These are phyloP conservation scores for Fusarium sp. DNA, from an alignment of 2,329 filamentous ascomycete genomes.

Conservation along the genomic window DNA sequence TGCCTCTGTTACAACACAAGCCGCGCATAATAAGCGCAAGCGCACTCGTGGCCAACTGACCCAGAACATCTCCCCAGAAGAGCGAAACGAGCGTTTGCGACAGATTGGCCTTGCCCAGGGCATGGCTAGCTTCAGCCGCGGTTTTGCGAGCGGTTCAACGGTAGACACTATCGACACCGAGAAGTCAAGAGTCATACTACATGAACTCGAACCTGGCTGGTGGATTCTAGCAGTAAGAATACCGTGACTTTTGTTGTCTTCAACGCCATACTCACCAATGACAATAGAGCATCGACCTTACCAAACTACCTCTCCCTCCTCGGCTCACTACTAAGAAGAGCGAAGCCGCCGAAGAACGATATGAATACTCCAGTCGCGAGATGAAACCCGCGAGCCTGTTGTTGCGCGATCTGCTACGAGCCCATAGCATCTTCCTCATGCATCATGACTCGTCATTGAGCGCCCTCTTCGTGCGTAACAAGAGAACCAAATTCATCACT, in stretches of 20 bases:
- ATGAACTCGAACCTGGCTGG: conserved; percentile 91
- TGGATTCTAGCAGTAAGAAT: conserved; percentile 89
- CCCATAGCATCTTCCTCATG: conserved; percentile 84
- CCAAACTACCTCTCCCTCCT: conserved; percentile 71
- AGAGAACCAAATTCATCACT: conserved; percentile 74
- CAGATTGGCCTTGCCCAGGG: conserved; percentile 97
- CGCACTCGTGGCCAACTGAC: conserved; percentile 54
- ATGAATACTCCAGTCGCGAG: conserved; percentile 90
- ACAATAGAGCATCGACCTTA: conserved; percentile 73
- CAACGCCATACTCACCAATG: conserved; percentile 1
- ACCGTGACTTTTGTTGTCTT: background rate
- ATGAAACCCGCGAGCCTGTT: conserved; percentile 84
- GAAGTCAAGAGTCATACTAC: conserved; percentile 82
- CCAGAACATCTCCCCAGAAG: conserved; percentile 63
- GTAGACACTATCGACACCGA: conserved; percentile 92
- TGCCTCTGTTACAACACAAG: conserved; percentile 67
- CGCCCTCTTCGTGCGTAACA: conserved; percentile 71
- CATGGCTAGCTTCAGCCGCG: conserved; percentile 92
- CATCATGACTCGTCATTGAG: conserved; percentile 84
- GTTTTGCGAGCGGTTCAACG: conserved; percentile 79
- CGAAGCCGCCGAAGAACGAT: conserved; percentile 54
- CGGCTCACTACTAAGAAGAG: conserved; percentile 55
- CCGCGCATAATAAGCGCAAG: conserved; percentile 52
- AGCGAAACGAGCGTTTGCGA: conserved; percentile 85
- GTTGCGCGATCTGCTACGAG: conserved; percentile 81